Evolutionary conservation across 1,139 yeast genomes (phyloP).

Genomic region (Yamadazyma songkhlaensis): DNA sequence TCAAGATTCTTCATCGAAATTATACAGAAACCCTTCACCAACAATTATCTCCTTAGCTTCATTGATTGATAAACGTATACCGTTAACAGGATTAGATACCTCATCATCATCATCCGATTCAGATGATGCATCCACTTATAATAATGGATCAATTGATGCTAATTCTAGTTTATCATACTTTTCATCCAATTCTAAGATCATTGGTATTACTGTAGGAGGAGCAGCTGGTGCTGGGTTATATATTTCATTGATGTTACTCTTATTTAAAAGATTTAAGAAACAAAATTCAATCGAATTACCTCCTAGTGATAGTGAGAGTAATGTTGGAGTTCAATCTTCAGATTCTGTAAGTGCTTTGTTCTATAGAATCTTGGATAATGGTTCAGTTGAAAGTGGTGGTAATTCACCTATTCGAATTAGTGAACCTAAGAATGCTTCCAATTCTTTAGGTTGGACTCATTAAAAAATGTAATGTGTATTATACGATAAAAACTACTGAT

Average conservation of each 20-base stretch:
- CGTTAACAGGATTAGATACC: conserved; percentile 49
- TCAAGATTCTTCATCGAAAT: conserved; percentile 38
- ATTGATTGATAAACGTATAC: conserved; percentile 63
- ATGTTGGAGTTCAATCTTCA: conserved; percentile 23
- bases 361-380: conserved; percentile 24
- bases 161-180: conserved; percentile 13
- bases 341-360: conserved; percentile 27
- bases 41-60: conserved; percentile 49
- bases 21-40: conserved; percentile 50
- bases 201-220: conserved; percentile 66
- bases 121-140: conserved; percentile 36
- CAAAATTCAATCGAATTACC: conserved; percentile 38
- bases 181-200: conserved; percentile 40
- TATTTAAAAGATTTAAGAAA: conserved; percentile 40
- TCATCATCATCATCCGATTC: conserved; percentile 14
- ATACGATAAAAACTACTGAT: conserved; percentile 1
- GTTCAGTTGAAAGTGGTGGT: conserved; percentile 12
- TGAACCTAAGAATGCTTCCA: conserved; percentile 45
- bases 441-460: conserved; percentile 43
- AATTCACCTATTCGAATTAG: conserved; percentile 31
- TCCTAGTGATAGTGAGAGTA: conserved; percentile 41
- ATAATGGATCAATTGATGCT: conserved; percentile 45
- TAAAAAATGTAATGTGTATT: conserved; percentile 1
- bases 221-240: conserved; percentile 62
- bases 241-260: conserved; percentile 48